Conservation (phyloP, 2,329 filamentous ascomycete species). For the Aspergillus persii region DNA sequence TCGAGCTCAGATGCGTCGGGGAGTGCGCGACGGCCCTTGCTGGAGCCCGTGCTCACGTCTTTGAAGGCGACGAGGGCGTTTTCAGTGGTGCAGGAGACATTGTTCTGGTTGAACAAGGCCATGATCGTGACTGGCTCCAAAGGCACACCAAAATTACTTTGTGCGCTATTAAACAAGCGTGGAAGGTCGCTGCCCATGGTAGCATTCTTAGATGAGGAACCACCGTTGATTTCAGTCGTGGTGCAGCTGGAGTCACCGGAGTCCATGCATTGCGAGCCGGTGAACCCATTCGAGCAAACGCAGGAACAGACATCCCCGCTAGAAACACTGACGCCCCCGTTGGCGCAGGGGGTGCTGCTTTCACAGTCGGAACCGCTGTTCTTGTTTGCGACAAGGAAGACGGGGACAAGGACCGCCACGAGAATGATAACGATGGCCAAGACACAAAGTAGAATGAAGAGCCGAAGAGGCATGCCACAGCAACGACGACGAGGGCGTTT, state of each 20-base stretch:
- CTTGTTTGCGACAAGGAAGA: conserved; percentile 60
- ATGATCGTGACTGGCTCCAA: conserved; percentile 69
- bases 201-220: conserved; percentile 55
- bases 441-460: conserved; percentile 65
- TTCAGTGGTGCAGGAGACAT: conserved; percentile 77
- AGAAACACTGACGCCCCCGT: conserved; percentile 76
- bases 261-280: conserved; percentile 58
- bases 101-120: conserved; percentile 70
- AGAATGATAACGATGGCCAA: conserved; percentile 70
- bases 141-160: conserved; percentile 70
- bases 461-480: conserved; percentile 81
- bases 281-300: conserved; percentile 86
- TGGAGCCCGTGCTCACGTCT: conserved; percentile 41
- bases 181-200: conserved; percentile 80
- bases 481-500: conserved; percentile 60
- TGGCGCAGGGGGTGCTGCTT: conserved; percentile 64
- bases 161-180: conserved; percentile 64
- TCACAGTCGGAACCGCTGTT: conserved; percentile 50
- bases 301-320: conserved; percentile 72
- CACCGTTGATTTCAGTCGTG: conserved; percentile 46
- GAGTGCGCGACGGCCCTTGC: conserved; percentile 28
- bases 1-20: conserved; percentile 1
- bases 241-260: conserved; percentile 55
- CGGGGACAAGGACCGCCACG: conserved; percentile 77
- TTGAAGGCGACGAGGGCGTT: conserved; percentile 87